Conservation (phyloP, 345 rosid genomes). For the Turritis glabra region DNA sequence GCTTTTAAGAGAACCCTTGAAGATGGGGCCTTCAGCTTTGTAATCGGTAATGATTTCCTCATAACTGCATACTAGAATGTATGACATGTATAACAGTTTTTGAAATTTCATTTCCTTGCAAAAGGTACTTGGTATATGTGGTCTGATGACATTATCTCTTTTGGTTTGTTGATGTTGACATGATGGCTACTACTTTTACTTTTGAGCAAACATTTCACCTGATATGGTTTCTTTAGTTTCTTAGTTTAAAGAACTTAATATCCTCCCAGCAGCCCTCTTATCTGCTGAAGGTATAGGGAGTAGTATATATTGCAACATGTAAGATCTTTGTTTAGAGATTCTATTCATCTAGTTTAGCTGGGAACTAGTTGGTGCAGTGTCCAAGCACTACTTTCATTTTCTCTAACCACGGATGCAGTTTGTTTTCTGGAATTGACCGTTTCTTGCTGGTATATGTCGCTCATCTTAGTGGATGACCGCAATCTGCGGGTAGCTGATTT, state of each 20-base stretch:
- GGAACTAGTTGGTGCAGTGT: constrained; percentile 84
- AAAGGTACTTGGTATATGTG: constrained; percentile 33
- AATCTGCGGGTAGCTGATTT: constrained; percentile 99
- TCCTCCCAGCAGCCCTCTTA: constrained; percentile 13
- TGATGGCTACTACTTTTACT: constrained; percentile 24
- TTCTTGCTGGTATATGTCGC: constrained; percentile 95
- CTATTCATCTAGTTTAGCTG: constrained; percentile 53
- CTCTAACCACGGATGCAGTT: constrained; percentile 98
- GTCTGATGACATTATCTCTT: constrained; percentile 38
- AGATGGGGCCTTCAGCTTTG: constrained; percentile 80
- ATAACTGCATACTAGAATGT: constrained; percentile 12
- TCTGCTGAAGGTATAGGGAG: constrained; percentile 35
- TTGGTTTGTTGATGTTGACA: constrained; percentile 39
- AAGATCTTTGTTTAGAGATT: constrained; percentile 42
- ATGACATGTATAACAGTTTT: constrained; percentile 20
- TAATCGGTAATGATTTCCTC: constrained; percentile 70
- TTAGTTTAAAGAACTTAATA: constrained; percentile 36
- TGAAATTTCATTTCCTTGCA: constrained; percentile 34
- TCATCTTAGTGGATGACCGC: constrained; percentile 99
- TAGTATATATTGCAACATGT: constrained; percentile 34
- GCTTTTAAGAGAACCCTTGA: constrained; percentile 89
- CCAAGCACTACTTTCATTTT: constrained; percentile 77
- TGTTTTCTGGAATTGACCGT: constrained; percentile 95
- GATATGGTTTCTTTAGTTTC: constrained; percentile 32
- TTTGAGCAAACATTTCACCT: constrained; percentile 17